phyloP scores from a whole-genome alignment of 768 basidiomycete species.

The Trametes meyenii region DNA sequence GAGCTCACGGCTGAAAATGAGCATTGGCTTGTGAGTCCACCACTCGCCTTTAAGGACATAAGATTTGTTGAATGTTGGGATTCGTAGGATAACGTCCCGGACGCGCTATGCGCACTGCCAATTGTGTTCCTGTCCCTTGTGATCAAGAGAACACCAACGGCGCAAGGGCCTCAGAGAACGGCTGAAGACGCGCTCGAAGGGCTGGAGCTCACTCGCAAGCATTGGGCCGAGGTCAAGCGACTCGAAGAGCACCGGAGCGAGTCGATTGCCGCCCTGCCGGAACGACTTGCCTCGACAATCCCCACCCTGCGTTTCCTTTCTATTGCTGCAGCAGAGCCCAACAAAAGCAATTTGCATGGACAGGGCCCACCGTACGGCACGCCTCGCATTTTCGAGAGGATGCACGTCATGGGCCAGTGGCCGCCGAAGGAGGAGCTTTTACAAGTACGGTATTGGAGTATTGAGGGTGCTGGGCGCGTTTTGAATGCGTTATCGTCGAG shows the following conservation, averaged over 20 bases:
- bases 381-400: too few species aligned
- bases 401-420: background rate
- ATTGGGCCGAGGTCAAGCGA: background rate
- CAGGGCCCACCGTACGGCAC: too few species aligned
- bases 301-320: constrained; percentile 3
- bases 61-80: background rate
- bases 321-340: background rate
- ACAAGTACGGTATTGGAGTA: background rate
- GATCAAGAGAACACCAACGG: background rate
- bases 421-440: background rate
- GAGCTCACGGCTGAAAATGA: background rate
- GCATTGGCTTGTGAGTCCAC: constrained; percentile 1
- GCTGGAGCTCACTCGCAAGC: too few species aligned
- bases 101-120: background rate
- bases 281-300: background rate
- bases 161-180: background rate
- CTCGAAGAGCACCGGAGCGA: background rate
- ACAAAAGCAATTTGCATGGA: background rate
- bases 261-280: background rate
- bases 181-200: background rate
- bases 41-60: too few species aligned
- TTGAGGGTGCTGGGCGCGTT: background rate
- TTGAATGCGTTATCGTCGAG: background rate
- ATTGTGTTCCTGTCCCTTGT: background rate
- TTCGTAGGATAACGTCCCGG: background rate